These are phyloP conservation scores for Polygonum aviculare DNA, from an alignment of 148 eudicot genomes.

Conservation along the genomic window DNA sequence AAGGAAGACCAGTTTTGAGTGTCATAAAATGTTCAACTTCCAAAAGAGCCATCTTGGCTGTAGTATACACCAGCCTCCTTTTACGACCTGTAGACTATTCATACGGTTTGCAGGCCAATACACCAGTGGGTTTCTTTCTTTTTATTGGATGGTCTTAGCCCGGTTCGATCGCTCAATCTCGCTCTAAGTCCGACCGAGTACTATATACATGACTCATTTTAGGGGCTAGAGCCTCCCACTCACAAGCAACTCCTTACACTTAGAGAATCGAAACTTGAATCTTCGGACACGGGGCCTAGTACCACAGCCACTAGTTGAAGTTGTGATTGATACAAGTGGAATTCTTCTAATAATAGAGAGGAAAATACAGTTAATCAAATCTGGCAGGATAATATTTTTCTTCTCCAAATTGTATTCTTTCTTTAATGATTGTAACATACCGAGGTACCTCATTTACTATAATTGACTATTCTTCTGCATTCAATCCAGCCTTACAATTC, in stretches of 20 bases:
- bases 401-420: not conserved
- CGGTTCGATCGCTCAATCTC: no score
- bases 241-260: no score
- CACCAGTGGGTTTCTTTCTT: not conserved
- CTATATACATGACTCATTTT: no score
- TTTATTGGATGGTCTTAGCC: no score
- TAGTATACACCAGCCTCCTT: no score
- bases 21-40: not conserved
- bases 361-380: not conserved
- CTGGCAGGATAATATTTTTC: not conserved
- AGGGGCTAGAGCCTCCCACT: no score
- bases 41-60: not conserved
- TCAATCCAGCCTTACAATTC: not conserved
- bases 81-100: not conserved
- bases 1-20: not conserved
- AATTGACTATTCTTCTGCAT: not conserved
- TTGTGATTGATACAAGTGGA: not conserved
- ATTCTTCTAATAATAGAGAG: not conserved
- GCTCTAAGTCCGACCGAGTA: no score
- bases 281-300: no score
- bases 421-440: not conserved
- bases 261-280: no score
- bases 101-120: not conserved
- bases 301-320: no score
- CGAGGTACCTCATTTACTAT: not conserved